phyloP scores from a whole-genome alignment of 805 yeast genomes.

The Saccharomycopsis malanga region DNA sequence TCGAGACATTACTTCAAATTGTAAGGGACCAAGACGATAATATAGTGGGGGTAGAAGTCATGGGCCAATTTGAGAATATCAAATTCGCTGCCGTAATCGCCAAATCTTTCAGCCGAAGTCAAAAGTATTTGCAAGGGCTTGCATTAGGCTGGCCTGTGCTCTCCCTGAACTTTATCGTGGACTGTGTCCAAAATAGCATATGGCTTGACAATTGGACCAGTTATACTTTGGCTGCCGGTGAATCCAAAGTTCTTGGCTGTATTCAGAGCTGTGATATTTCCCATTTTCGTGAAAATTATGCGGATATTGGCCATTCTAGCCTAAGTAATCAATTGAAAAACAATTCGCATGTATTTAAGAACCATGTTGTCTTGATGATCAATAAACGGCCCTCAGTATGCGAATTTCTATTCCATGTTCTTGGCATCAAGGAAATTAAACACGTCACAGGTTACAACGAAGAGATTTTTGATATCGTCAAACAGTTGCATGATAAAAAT shows the following conservation, averaged over 20 bases:
- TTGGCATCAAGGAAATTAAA: constrained; percentile 34
- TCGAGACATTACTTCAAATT: constrained; percentile 27
- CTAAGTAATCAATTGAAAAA: constrained; percentile 38
- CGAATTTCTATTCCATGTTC: constrained; percentile 38
- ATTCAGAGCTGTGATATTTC: constrained; percentile 45
- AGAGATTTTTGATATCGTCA: not conserved
- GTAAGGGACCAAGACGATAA: constrained; percentile 6
- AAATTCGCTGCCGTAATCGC: constrained; percentile 64
- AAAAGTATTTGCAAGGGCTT: constrained; percentile 68
- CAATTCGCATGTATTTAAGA: constrained; percentile 29
- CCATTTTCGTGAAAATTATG: constrained; percentile 35
- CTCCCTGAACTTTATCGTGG: constrained; percentile 48
- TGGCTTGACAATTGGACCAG: constrained; percentile 38
- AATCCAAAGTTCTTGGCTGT: constrained; percentile 39
- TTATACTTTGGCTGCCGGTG: constrained; percentile 69
- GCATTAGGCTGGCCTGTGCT: constrained; percentile 85
- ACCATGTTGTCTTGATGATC: constrained; percentile 23
- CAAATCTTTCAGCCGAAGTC: constrained; percentile 51
- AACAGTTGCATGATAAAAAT: constrained; percentile 1
- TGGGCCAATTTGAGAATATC: constrained; percentile 23
- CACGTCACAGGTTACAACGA: constrained; percentile 13
- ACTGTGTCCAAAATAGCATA: constrained; percentile 33
- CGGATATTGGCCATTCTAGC: constrained; percentile 22
- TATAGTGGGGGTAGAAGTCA: constrained; percentile 19
- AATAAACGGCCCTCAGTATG: constrained; percentile 27